Evolutionary conservation across 768 basidiomycete species (phyloP).

Genomic region (Leccinellum rugosiceps): DNA sequence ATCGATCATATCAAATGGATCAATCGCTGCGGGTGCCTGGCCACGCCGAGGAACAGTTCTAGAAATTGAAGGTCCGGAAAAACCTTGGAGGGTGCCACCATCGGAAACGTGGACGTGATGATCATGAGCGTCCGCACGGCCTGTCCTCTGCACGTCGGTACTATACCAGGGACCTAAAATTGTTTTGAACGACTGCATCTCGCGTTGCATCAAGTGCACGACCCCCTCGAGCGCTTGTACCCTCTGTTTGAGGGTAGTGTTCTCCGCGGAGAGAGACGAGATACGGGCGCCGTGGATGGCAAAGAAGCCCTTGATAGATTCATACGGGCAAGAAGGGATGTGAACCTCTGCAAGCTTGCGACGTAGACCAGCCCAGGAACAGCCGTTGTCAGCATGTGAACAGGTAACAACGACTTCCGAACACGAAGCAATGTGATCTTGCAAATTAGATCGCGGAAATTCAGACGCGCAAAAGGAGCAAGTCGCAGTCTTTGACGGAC

Average conservation of each 20-base stretch:
- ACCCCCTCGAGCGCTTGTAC: constrained; percentile 58
- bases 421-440: constrained; percentile 39
- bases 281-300: constrained; percentile 38
- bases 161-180: constrained; percentile 67
- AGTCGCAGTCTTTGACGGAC: constrained; percentile 32
- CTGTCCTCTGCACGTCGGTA: constrained; percentile 30
- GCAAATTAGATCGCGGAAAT: constrained; percentile 33
- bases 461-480: constrained; percentile 43
- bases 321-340: constrained; percentile 49
- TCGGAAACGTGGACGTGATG: constrained; percentile 11
- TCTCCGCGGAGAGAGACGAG: constrained; percentile 56
- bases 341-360: constrained; percentile 36
- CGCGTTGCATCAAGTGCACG: constrained; percentile 48
- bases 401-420: constrained; percentile 40
- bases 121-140: constrained; percentile 6
- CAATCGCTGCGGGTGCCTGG: constrained; percentile 10
- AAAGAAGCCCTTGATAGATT: constrained; percentile 60
- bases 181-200: constrained; percentile 52
- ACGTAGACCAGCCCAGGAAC: constrained; percentile 51
- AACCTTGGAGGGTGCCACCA: constrained; percentile 8
- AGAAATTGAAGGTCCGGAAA: constrained; percentile 18
- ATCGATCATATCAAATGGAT: constrained; percentile 18
- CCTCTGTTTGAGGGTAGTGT: constrained; percentile 55
- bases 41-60: constrained; percentile 12
- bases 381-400: constrained; percentile 47